phyloP scores from a whole-genome alignment of 208 protist species.

The Acanthamoeba castellanii region DNA sequence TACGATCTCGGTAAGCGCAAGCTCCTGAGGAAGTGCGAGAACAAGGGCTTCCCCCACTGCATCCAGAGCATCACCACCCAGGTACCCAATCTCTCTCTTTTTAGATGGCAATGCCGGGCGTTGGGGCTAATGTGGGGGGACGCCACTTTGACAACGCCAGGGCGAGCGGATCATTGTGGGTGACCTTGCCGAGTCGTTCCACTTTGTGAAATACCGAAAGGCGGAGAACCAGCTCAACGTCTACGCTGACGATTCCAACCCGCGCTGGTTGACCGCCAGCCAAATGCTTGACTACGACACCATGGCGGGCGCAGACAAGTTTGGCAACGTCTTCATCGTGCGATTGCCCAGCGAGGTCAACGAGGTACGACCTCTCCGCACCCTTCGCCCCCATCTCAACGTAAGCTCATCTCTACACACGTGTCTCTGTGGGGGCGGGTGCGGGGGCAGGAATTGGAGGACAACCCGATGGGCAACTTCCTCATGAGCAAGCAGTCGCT shows the following conservation, averaged over 20 bases:
- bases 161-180: slow-evolving; percentile 90
- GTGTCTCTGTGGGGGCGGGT: background rate
- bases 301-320: slow-evolving; percentile 92
- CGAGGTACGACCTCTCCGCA: slow-evolving; percentile 82
- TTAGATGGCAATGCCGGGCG: background rate
- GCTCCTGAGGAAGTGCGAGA: slow-evolving; percentile 94
- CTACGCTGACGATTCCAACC: slow-evolving; percentile 92
- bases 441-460: slow-evolving; percentile 68
- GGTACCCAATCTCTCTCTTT: background rate
- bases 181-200: slow-evolving; percentile 90
- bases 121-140: background rate
- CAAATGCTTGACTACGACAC: slow-evolving; percentile 92
- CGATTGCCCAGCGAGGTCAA: slow-evolving; percentile 87
- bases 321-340: slow-evolving; percentile 93
- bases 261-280: slow-evolving; percentile 88
- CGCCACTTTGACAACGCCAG: background rate
- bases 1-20: slow-evolving; percentile 93
- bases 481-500: slow-evolving; percentile 67
- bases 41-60: slow-evolving; percentile 88
- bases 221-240: slow-evolving; percentile 88
- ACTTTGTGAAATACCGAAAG: slow-evolving; percentile 91
- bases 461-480: slow-evolving; percentile 70
- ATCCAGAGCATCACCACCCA: slow-evolving; percentile 87
- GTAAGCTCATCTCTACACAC: background rate
- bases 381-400: background rate